Conservation (phyloP, 2,329 filamentous ascomycete species). For the Exophiala phaeomuriformis region DNA sequence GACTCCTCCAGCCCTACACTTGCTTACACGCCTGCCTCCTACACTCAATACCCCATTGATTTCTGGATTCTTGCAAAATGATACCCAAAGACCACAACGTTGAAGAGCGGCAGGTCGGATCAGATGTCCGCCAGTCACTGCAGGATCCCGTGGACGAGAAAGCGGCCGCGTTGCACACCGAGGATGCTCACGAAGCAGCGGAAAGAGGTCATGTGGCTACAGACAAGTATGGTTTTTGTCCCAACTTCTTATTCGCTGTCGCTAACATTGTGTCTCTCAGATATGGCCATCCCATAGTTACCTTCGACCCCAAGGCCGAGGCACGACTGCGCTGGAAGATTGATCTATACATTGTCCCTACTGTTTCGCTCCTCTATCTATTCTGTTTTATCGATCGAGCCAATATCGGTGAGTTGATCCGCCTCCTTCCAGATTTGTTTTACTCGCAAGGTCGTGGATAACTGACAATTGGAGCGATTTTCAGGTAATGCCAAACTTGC, state of each 20-base stretch:
- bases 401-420: constrained; percentile 53
- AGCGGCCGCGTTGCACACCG: constrained; percentile 30
- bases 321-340: constrained; percentile 55
- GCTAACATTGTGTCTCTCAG: constrained; percentile 27
- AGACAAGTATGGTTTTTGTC: constrained; percentile 35
- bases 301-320: constrained; percentile 54
- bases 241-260: neutral
- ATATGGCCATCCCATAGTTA: constrained; percentile 45
- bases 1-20: too few relatives aligned
- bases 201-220: constrained; percentile 43
- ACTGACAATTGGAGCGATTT: constrained; percentile 24
- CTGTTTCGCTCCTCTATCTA: constrained; percentile 58
- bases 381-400: constrained; percentile 67
- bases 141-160: constrained; percentile 28
- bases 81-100: constrained; percentile 11
- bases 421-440: neutral
- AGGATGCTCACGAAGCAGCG: constrained; percentile 9
- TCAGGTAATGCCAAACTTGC: constrained; percentile 62
- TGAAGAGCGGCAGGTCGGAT: constrained; percentile 12
- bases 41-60: neutral
- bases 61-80: constrained; percentile 2
- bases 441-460: constrained; percentile 28
- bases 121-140: constrained; percentile 9
- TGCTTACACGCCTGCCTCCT: neutral
- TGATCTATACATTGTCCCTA: constrained; percentile 59